Conservation (phyloP, 164 flowering plant genomes). For the Annona squamosa region DNA sequence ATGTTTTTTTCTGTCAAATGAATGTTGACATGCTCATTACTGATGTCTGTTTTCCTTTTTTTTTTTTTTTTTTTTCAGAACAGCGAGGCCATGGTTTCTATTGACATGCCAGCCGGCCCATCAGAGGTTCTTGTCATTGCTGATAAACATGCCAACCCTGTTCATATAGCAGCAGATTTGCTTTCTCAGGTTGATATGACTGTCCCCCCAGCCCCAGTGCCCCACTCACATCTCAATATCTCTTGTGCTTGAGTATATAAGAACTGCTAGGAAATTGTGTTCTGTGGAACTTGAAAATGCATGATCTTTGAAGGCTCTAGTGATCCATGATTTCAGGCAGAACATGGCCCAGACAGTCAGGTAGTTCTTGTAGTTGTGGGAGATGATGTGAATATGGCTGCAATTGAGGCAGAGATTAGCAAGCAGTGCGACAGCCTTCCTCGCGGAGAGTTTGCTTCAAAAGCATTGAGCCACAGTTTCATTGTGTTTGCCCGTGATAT, state of each 20-base stretch:
- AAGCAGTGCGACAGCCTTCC: conserved; percentile 82
- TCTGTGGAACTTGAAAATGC: background rate
- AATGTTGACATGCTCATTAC: too few species aligned
- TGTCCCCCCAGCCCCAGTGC: too few species aligned
- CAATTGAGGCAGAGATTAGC: conserved; percentile 65
- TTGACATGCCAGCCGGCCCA: conserved; percentile 99
- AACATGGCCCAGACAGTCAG: conserved; percentile 99
- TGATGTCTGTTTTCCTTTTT: background rate
- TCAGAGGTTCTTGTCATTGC: conserved; percentile 98
- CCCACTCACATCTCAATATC: too few species aligned
- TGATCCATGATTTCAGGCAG: conserved; percentile 54
- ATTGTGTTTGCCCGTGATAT: conserved; percentile 75
- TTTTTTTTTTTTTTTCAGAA: conserved; percentile 41
- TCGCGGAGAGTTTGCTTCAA: conserved; percentile 72
- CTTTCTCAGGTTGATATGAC: conserved; percentile 73
- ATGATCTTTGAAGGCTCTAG: background rate
- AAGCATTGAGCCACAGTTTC: conserved; percentile 84
- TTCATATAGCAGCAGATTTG: conserved; percentile 86
- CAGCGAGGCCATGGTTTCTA: conserved; percentile 97
- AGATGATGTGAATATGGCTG: conserved; percentile 60
- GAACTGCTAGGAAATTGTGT: too few species aligned
- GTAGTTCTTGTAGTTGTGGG: conserved; percentile 94
- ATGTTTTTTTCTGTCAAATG: too few species aligned
- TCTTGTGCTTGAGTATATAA: too few species aligned
- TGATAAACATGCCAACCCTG: conserved; percentile 80